Percentiles rank a stretch among this genome's conserved stretches.
phyloP scores from a whole-genome alignment of 2,329 filamentous ascomycete species.

The Fusarium papillatum region DNA sequence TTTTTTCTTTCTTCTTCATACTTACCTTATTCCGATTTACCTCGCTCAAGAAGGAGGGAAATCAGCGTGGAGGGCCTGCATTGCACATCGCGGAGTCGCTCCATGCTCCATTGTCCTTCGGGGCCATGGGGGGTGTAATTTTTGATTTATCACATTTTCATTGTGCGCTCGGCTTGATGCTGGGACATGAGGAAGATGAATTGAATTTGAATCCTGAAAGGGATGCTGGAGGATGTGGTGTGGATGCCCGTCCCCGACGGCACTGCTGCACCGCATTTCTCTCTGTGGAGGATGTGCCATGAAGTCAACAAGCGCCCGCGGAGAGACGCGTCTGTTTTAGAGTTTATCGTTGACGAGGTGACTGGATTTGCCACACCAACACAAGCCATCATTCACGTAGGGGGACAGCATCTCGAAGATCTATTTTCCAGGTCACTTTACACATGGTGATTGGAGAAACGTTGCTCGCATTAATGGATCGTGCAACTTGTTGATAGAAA shows the following conservation, averaged over 20 bases:
- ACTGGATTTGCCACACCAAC: background rate
- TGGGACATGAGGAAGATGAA: conserved; percentile 44
- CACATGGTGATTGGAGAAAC: background rate
- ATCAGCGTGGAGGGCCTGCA: conserved; percentile 64
- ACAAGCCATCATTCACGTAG: background rate
- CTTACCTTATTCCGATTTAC: conserved; percentile 64
- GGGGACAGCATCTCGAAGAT: background rate
- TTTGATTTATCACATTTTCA: conserved; percentile 64
- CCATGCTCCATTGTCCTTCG: conserved; percentile 66
- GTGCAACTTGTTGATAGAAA: conserved; percentile 6
- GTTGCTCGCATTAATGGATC: background rate
- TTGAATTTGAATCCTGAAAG: too few relatives aligned
- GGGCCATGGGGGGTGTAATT: conserved; percentile 67
- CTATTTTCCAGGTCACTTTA: background rate
- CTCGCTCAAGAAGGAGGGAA: conserved; percentile 60
- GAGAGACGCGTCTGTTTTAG: background rate
- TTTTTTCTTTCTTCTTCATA: conserved; percentile 61
- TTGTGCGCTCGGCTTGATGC: conserved; percentile 54
- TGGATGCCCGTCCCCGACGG: too few relatives aligned
- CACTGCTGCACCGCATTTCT: too few relatives aligned
- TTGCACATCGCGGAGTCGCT: conserved; percentile 67
- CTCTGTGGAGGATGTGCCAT: background rate
- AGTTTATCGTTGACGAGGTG: background rate
- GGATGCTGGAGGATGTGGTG: too few relatives aligned
- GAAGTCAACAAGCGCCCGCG: background rate